phyloP scores from a whole-genome alignment of 2,329 filamentous ascomycete species.

The Colletotrichum gigasporum region DNA sequence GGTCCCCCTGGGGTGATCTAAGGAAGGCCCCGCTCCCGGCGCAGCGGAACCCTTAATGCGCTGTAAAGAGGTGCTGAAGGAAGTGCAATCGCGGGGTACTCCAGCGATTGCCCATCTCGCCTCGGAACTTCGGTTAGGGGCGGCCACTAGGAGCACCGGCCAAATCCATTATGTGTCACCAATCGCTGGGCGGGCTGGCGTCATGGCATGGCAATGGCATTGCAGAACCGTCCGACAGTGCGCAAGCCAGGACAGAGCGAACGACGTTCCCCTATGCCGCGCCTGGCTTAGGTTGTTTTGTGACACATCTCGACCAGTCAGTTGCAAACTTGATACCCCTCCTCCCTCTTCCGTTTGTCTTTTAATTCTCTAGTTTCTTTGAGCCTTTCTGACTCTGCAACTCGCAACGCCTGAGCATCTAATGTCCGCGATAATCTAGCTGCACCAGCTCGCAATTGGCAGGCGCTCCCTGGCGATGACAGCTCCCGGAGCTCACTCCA shows the following conservation, averaged over 20 bases:
- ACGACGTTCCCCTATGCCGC: conserved; percentile 23
- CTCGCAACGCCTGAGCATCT: neutral
- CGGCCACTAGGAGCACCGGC: conserved; percentile 22
- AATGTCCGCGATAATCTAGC: conserved; percentile 29
- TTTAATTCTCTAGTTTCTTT: neutral
- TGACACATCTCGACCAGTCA: conserved; percentile 2
- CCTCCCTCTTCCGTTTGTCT: neutral
- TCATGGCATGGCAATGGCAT: conserved; percentile 11
- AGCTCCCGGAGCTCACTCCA: conserved; percentile 27
- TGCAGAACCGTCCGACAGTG: conserved; percentile 8
- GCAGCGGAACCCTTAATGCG: conserved; percentile 24
- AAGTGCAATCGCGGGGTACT: conserved; percentile 26
- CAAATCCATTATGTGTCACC: conserved; percentile 16
- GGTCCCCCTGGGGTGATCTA: conserved; percentile 19
- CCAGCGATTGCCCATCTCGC: conserved; percentile 19
- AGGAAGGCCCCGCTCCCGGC: conserved; percentile 19
- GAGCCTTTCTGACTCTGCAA: neutral
- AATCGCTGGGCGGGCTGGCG: neutral
- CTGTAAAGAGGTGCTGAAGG: conserved; percentile 18
- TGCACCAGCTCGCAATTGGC: conserved; percentile 31
- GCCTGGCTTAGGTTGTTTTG: conserved; percentile 13
- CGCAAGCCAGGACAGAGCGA: neutral
- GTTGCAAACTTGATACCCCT: conserved; percentile 1
- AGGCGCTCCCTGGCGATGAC: conserved; percentile 29
- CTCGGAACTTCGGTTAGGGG: conserved; percentile 30